phyloP scores from a whole-genome alignment of 1,284 basidiomycete species.

The Cryptococcus wingfieldii region DNA sequence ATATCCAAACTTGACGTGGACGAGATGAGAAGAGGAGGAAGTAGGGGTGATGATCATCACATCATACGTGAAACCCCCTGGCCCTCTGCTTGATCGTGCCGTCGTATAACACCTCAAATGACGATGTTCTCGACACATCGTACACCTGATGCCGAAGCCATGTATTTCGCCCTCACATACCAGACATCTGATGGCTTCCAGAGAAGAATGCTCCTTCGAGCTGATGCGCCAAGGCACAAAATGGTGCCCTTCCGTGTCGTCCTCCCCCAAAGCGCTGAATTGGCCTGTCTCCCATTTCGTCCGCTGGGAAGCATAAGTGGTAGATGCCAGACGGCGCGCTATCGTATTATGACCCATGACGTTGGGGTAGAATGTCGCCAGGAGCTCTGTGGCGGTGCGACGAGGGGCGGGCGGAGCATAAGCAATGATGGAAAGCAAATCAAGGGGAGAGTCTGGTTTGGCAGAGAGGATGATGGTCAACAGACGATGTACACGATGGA shows the following conservation, averaged over 20 bases:
- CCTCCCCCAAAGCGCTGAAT: constrained; percentile 26
- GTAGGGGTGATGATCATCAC: constrained; percentile 15
- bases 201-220: constrained; percentile 6
- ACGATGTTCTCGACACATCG: constrained; percentile 26
- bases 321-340: constrained; percentile 28
- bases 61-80: constrained; percentile 26
- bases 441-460: constrained; percentile 65
- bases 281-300: constrained; percentile 37
- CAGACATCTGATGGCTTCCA: constrained; percentile 8
- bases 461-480: constrained; percentile 57
- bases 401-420: constrained; percentile 60
- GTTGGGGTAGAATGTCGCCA: constrained; percentile 63
- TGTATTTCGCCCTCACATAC: constrained; percentile 23
- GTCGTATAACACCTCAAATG: constrained; percentile 33
- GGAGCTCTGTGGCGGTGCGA: constrained; percentile 55
- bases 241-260: constrained; percentile 29
- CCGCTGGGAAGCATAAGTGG: constrained; percentile 27
- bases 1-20: constrained; percentile 25
- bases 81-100: constrained; percentile 3
- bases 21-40: constrained; percentile 10
- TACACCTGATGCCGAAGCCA: constrained; percentile 35
- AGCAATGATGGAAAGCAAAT: constrained; percentile 65
- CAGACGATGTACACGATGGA: constrained; percentile 59
- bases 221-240: constrained; percentile 38
- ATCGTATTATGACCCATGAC: constrained; percentile 60